phyloP scores from a whole-genome alignment of 1,284 basidiomycete genomes.

The Omphalotus olearius region DNA sequence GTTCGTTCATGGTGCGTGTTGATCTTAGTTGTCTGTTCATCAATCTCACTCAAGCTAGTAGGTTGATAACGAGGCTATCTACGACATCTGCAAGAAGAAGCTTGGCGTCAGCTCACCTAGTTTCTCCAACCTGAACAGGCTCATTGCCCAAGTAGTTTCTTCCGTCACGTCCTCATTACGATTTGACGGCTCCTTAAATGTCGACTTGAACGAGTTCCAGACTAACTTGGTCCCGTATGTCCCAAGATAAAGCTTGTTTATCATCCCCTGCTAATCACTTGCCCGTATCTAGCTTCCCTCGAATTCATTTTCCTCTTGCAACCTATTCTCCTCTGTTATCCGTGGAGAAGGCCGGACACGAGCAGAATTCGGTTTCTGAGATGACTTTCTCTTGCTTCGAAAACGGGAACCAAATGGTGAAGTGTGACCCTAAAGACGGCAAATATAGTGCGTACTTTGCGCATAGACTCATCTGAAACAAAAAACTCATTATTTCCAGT shows the following conservation, averaged over 20 bases:
- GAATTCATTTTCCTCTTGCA: slow-evolving; percentile 98
- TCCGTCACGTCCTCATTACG: slow-evolving; percentile 96
- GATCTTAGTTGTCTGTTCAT: background rate
- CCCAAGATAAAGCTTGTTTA: slow-evolving; percentile 5
- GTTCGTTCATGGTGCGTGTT: slow-evolving; percentile 87
- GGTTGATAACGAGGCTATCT: slow-evolving; percentile 98
- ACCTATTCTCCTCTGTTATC: slow-evolving; percentile 96
- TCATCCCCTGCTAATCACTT: slow-evolving; percentile 12
- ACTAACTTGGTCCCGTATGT: slow-evolving; percentile 93
- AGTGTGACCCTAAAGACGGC: slow-evolving; percentile 92
- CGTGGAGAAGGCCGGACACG: slow-evolving; percentile 84
- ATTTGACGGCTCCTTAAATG: slow-evolving; percentile 97
- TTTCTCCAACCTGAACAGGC: slow-evolving; percentile 92
- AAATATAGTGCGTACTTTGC: slow-evolving; percentile 81
- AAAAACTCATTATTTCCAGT: slow-evolving; percentile 35
- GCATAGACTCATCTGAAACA: background rate
- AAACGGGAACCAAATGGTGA: slow-evolving; percentile 97
- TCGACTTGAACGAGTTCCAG: slow-evolving; percentile 98
- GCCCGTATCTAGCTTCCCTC: slow-evolving; percentile 67
- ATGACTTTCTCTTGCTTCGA: slow-evolving; percentile 99
- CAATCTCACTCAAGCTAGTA: slow-evolving; percentile 24
- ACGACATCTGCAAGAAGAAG: slow-evolving; percentile 98
- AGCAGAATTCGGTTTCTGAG: slow-evolving; percentile 96
- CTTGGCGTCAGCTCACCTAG: slow-evolving; percentile 85
- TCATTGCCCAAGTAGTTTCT: slow-evolving; percentile 98